phyloP scores from a whole-genome alignment of 2,329 filamentous ascomycete genomes.

The Aschersonia sp. region DNA sequence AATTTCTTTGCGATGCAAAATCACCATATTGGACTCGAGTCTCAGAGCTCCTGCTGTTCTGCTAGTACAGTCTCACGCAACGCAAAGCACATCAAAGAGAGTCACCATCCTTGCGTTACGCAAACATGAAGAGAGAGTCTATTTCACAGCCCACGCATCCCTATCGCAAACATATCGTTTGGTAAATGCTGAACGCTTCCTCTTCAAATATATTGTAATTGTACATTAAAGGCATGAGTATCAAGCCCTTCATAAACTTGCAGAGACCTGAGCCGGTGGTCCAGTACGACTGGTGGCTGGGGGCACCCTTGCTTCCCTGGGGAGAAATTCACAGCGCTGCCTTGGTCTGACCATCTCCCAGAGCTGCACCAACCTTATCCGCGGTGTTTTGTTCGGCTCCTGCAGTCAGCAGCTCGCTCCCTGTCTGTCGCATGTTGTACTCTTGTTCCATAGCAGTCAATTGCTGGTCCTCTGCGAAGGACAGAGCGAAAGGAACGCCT shows the following conservation, averaged over 20 bases:
- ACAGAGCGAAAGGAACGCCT: conserved; percentile 85
- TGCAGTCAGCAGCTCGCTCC: conserved; percentile 52
- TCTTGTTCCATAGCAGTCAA: conserved; percentile 95
- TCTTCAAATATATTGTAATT: not conserved
- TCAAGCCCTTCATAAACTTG: not conserved
- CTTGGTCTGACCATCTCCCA: conserved; percentile 31
- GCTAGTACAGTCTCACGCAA: too few relatives aligned
- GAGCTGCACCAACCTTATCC: conserved; percentile 32
- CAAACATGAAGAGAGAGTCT: not conserved
- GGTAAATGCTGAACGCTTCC: not conserved
- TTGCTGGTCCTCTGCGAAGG: conserved; percentile 91
- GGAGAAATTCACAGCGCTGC: conserved; percentile 29
- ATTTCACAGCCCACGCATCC: not conserved
- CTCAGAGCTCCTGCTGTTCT: too few relatives aligned
- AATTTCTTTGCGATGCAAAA: too few relatives aligned
- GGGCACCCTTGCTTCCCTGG: too few relatives aligned
- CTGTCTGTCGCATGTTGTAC: conserved; percentile 87
- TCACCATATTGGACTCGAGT: too few relatives aligned
- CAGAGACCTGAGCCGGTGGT: not conserved
- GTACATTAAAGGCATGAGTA: conserved; percentile 1
- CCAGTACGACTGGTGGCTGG: not conserved
- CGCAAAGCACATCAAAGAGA: too few relatives aligned
- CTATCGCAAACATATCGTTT: not conserved
- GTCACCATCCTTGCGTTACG: too few relatives aligned
- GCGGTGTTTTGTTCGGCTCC: conserved; percentile 29